phyloP scores from a whole-genome alignment of 176 grass and related monocot species.

The Rhynchospora pubera region DNA sequence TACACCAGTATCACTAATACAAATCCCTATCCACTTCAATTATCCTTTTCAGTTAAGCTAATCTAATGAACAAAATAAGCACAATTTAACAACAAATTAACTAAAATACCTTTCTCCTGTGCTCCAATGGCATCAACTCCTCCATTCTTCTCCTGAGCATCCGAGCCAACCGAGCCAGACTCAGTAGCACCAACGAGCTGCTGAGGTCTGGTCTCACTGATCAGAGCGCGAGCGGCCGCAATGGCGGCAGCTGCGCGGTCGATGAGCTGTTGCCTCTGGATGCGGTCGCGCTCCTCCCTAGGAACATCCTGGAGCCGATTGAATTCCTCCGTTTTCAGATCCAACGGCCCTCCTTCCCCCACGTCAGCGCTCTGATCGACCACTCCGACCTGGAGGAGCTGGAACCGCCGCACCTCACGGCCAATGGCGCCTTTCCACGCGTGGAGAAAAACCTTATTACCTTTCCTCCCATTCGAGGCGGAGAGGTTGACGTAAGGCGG shows the following conservation, averaged over 20 bases:
- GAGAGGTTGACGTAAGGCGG: neutral
- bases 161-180: neutral
- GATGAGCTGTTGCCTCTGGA: conserved; percentile 76
- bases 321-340: conserved; percentile 52
- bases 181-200: neutral
- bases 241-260: conserved; percentile 84
- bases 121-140: neutral
- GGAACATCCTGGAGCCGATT: conserved; percentile 70
- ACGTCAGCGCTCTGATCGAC: neutral
- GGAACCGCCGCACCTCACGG: conserved; percentile 36
- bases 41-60: neutral
- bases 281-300: conserved; percentile 64
- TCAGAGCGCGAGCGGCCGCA: conserved; percentile 60
- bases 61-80: neutral
- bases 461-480: neutral
- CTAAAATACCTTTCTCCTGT: conserved; percentile 29
- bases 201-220: conserved; percentile 39
- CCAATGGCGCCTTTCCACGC: conserved; percentile 68
- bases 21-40: neutral
- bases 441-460: conserved; percentile 41
- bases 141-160: conserved; percentile 18
- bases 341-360: neutral
- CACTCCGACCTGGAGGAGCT: conserved; percentile 19
- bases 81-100: neutral
- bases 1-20: neutral